These are phyloP conservation scores for Talaromyces sp. DNA, from an alignment of 2,329 filamentous ascomycete species.

Conservation along the genomic window DNA sequence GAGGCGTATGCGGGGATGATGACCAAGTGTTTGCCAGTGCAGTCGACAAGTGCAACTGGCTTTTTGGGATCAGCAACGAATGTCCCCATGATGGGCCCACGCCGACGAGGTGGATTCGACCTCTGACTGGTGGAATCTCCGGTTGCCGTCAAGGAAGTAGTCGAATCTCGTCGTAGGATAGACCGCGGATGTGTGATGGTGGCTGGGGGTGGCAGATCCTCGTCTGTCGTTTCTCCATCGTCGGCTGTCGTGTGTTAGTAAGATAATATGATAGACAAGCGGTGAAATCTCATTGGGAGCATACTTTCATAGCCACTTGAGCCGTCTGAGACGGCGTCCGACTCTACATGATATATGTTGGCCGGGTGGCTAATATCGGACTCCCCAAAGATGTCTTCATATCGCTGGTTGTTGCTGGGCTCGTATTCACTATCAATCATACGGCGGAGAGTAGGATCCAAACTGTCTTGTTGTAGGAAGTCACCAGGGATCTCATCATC, in stretches of 20 bases:
- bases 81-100: constrained; percentile 47
- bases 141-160: constrained; percentile 43
- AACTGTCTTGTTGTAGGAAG: constrained; percentile 69
- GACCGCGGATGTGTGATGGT: constrained; percentile 48
- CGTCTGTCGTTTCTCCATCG: constrained; percentile 60
- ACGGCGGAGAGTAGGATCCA: constrained; percentile 69
- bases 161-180: constrained; percentile 50
- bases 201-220: constrained; percentile 51
- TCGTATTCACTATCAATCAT: constrained; percentile 66
- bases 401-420: constrained; percentile 30
- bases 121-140: constrained; percentile 35
- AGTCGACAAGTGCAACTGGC: constrained; percentile 47
- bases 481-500: constrained; percentile 71
- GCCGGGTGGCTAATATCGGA: constrained; percentile 39
- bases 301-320: constrained; percentile 60
- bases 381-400: constrained; percentile 39
- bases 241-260: constrained; percentile 53
- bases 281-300: constrained; percentile 27
- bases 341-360: constrained; percentile 46
- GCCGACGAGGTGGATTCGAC: constrained; percentile 34
- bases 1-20: constrained; percentile 48
- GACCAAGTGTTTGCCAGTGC: constrained; percentile 48
- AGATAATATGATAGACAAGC: constrained; percentile 26
- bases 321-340: constrained; percentile 41
- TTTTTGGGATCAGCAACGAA: constrained; percentile 49